These are phyloP conservation scores for Paramecium biaurelia DNA, from an alignment of 73 alveolate species.

Conservation along the genomic window DNA sequence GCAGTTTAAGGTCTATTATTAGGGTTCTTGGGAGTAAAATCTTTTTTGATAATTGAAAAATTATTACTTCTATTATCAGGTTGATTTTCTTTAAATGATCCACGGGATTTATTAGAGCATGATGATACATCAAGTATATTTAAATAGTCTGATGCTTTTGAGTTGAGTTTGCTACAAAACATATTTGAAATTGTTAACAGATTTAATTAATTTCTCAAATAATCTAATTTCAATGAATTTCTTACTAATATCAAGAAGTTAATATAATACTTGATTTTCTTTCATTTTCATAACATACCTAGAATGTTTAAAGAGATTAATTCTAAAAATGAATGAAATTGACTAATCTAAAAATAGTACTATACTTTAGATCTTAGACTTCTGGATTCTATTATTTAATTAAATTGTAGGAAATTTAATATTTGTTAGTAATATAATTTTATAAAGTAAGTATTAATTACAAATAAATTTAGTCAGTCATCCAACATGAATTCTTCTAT, in stretches of 20 bases:
- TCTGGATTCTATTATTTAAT: no score
- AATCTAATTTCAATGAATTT: neutral
- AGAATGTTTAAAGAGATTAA: neutral
- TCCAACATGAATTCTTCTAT: neutral
- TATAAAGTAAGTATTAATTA: neutral
- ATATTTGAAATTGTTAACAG: neutral
- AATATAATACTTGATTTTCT: neutral
- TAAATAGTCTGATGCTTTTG: neutral
- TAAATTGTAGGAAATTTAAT: neutral
- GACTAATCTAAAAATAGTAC: neutral
- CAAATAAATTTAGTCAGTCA: neutral
- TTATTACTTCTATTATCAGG: neutral
- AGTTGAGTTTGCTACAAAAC: neutral
- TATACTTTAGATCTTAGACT: no score
- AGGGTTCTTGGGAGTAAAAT: neutral
- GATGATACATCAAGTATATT: neutral
- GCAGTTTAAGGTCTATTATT: neutral
- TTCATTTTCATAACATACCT: neutral
- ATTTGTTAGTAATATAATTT: neutral
- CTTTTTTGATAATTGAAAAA: neutral
- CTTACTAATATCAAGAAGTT: neutral
- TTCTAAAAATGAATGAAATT: neutral
- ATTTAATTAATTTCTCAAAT: neutral
- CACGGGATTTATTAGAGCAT: neutral
- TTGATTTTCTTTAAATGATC: neutral